phyloP scores from a whole-genome alignment of 225 moss, liverwort and hornwort species.

The Ulota crispa region DNA sequence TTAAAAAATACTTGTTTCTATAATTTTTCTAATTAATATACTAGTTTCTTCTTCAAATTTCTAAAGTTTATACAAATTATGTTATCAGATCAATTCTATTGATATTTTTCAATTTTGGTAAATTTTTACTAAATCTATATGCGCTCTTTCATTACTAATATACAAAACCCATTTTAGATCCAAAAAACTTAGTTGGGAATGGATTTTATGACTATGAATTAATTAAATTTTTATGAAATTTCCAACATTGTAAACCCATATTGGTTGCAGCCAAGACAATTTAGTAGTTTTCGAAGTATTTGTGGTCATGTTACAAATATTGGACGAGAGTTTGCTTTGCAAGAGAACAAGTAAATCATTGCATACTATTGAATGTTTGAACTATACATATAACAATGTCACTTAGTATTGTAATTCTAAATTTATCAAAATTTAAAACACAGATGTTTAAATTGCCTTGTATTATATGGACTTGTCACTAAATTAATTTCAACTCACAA shows the following conservation, averaged over 20 bases:
- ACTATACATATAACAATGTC: background rate
- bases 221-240: no score
- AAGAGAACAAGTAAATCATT: conserved; percentile 37
- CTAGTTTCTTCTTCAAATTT: no score
- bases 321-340: conserved; percentile 36
- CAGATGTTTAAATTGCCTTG: background rate
- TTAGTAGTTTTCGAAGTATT: conserved; percentile 45
- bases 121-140: background rate
- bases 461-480: background rate
- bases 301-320: conserved; percentile 34
- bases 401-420: background rate
- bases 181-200: background rate
- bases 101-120: background rate
- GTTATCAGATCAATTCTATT: no score
- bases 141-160: no score
- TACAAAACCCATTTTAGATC: no score
- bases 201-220: no score
- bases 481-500: background rate
- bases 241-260: background rate
- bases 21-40: background rate
- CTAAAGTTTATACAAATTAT: background rate
- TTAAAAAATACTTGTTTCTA: background rate
- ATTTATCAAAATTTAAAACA: background rate
- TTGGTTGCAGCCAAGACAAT: conserved; percentile 27
- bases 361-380: background rate